Evolutionary conservation across 2,329 filamentous ascomycete species (phyloP).

Genomic region (Xylariomycetidae sp.): DNA sequence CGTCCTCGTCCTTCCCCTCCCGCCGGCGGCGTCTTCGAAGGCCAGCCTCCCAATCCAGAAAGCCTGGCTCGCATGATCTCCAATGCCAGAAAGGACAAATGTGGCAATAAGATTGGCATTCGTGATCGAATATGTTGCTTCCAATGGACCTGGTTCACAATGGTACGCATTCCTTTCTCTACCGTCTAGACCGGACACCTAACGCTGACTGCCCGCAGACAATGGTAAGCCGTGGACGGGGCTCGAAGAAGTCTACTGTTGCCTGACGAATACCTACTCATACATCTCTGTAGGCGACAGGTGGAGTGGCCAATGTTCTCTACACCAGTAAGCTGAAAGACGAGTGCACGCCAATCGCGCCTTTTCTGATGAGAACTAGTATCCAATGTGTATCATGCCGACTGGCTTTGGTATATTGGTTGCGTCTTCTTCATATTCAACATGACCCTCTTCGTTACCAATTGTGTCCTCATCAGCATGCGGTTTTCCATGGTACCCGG

Average conservation of each 20-base stretch:
- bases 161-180: constrained; percentile 25
- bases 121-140: constrained; percentile 46
- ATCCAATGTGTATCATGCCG: constrained; percentile 40
- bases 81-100: constrained; percentile 20
- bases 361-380: constrained; percentile 26
- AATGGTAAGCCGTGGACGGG: constrained; percentile 23
- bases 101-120: constrained; percentile 33
- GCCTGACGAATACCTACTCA: constrained; percentile 3
- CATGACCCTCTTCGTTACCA: constrained; percentile 54
- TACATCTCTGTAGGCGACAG: constrained; percentile 38
- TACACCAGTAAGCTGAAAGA: constrained; percentile 39
- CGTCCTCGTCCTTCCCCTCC: background rate
- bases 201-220: constrained; percentile 19
- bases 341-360: background rate
- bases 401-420: constrained; percentile 54
- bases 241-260: background rate
- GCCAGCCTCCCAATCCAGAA: constrained; percentile 11
- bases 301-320: constrained; percentile 50
- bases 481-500: constrained; percentile 66
- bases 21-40: background rate
- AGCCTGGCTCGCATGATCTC: constrained; percentile 31
- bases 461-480: constrained; percentile 57
- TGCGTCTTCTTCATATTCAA: constrained; percentile 58
- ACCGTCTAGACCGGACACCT: background rate
- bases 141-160: constrained; percentile 74